These are phyloP conservation scores for Cryomyces minteri DNA, from an alignment of 495 filamentous ascomycete genomes.

Conservation along the genomic window DNA sequence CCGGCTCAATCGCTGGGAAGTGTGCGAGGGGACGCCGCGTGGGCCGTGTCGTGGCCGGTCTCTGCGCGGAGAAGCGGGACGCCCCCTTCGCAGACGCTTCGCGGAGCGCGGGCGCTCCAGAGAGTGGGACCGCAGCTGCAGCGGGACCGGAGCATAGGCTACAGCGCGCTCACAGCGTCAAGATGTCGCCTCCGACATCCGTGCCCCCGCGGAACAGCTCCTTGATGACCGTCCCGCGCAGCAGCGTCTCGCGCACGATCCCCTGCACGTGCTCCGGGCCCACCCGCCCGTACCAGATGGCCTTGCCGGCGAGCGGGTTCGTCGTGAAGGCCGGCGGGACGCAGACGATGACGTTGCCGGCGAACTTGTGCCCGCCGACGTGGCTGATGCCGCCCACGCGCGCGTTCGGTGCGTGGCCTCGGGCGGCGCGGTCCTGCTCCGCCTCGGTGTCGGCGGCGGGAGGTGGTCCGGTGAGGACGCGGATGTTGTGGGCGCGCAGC, in stretches of 20 bases:
- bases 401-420: constrained; percentile 8
- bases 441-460: neutral
- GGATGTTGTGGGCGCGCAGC: constrained; percentile 20
- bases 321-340: constrained; percentile 37
- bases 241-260: constrained; percentile 62
- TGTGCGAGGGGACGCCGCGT: too few species aligned
- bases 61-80: too few species aligned
- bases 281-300: constrained; percentile 87
- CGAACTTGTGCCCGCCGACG: constrained; percentile 83
- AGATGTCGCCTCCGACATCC: constrained; percentile 3
- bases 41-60: too few species aligned
- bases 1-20: too few species aligned
- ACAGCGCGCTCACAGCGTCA: constrained; percentile 1
- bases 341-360: constrained; percentile 86
- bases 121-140: too few species aligned
- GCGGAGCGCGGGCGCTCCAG: too few species aligned
- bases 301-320: constrained; percentile 56
- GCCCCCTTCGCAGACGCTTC: too few species aligned
- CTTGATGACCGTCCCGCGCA: constrained; percentile 49
- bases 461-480: constrained; percentile 4
- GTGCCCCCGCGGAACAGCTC: constrained; percentile 60
- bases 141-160: too few species aligned
- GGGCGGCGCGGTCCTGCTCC: neutral
- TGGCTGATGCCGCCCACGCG: constrained; percentile 68
- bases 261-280: constrained; percentile 77